These are phyloP conservation scores for Boletus sp. DNA, from an alignment of 768 basidiomycete species.

Conservation along the genomic window DNA sequence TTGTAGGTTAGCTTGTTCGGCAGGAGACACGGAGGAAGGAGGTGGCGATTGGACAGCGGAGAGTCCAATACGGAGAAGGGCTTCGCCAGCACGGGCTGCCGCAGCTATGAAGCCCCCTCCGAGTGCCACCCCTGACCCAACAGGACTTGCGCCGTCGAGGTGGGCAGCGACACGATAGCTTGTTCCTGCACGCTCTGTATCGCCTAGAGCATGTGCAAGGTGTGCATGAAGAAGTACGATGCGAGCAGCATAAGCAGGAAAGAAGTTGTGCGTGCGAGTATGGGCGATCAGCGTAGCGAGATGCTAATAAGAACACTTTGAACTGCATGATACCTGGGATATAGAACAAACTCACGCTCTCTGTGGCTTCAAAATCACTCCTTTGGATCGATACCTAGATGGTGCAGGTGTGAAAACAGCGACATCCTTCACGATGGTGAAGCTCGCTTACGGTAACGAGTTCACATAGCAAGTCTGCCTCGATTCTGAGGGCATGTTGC, in stretches of 20 bases:
- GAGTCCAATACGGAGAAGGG: slow-evolving; percentile 49
- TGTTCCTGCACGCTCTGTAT: slow-evolving; percentile 48
- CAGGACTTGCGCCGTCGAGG: slow-evolving; percentile 36
- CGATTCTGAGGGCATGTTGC: slow-evolving; percentile 52
- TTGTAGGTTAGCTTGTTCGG: slow-evolving; percentile 5
- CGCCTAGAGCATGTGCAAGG: slow-evolving; percentile 64
- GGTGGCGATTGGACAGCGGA: slow-evolving; percentile 5
- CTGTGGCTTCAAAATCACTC: slow-evolving; percentile 63
- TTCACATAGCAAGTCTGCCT: slow-evolving; percentile 71
- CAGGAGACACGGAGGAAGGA: neutral
- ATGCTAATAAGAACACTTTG: slow-evolving; percentile 18
- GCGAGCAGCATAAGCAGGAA: slow-evolving; percentile 52
- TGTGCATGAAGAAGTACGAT: slow-evolving; percentile 70
- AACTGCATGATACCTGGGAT: neutral
- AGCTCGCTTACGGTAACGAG: slow-evolving; percentile 51
- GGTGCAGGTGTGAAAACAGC: neutral
- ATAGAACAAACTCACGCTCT: slow-evolving; percentile 39
- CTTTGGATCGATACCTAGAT: slow-evolving; percentile 61
- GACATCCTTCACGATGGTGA: neutral
- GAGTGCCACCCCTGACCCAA: slow-evolving; percentile 16
- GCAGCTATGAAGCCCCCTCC: slow-evolving; percentile 41
- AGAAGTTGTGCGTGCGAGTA: slow-evolving; percentile 56
- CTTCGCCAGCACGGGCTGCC: slow-evolving; percentile 51
- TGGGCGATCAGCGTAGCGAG: slow-evolving; percentile 56
- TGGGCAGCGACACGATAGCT: slow-evolving; percentile 64